These are phyloP conservation scores for Punctularia strigosozonata DNA, from an alignment of 768 basidiomycete species.

Conservation along the genomic window DNA sequence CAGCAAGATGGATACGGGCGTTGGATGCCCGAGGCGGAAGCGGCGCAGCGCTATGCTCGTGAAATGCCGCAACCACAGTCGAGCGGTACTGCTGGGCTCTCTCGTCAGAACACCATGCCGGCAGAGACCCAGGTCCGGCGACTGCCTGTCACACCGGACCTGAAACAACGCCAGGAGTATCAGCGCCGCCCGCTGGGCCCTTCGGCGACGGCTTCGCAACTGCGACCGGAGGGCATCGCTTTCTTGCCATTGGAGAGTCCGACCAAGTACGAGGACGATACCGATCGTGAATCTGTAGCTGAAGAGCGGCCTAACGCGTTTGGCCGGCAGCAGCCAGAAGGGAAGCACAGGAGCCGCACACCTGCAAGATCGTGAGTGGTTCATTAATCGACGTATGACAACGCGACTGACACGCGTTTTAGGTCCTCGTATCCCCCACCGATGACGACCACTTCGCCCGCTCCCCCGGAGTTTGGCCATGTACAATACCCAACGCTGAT, in stretches of 20 bases:
- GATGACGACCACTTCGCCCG: constrained; percentile 61
- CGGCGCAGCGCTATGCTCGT: no score
- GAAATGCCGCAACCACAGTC: no score
- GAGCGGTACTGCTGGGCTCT: no score
- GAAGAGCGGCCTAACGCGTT: constrained; percentile 2
- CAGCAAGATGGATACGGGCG: no score
- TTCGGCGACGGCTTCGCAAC: not conserved
- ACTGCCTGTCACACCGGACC: no score
- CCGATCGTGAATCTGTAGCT: constrained; percentile 32
- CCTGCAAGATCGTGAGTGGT: not conserved
- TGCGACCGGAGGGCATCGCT: constrained; percentile 5
- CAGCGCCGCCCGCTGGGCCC: not conserved
- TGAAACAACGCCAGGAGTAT: no score
- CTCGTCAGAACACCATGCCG: no score
- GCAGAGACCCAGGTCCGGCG: no score
- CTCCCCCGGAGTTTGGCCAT: constrained; percentile 34
- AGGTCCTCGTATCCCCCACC: constrained; percentile 37
- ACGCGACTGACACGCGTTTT: not conserved
- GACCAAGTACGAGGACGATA: constrained; percentile 36
- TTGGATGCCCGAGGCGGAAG: no score
- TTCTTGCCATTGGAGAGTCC: constrained; percentile 59
- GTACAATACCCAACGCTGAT: constrained; percentile 62
- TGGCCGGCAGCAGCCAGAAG: no score
- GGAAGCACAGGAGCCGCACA: no score
- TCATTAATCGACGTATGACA: not conserved